Conservation (phyloP, 805 yeast genomes). For the Zygosaccharomyces bailii region DNA sequence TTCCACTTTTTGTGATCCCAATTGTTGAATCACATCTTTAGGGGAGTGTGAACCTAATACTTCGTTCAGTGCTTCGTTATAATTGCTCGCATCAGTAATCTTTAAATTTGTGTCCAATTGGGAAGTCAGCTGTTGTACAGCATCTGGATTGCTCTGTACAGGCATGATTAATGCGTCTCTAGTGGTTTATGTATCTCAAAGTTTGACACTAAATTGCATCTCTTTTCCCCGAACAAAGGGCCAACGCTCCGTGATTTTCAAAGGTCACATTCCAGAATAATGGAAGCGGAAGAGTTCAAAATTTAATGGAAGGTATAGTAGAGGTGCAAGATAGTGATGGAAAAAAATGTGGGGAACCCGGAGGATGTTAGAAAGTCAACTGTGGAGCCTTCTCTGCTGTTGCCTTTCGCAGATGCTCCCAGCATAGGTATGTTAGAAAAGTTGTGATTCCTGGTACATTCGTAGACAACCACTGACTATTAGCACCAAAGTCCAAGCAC, state of each 20-base stretch:
- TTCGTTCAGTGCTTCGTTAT: constrained; percentile 19
- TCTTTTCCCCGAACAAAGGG: background rate
- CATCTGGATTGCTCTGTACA: background rate
- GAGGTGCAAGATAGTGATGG: background rate
- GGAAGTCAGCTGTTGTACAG: constrained; percentile 17
- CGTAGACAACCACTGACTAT: too few species aligned
- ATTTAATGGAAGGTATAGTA: too few species aligned
- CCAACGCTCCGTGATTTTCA: background rate
- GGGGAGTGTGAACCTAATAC: constrained; percentile 15
- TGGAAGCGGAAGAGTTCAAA: background rate
- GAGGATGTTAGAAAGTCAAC: background rate
- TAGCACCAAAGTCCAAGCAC: constrained; percentile 63
- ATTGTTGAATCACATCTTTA: background rate
- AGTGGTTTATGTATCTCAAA: background rate
- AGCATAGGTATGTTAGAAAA: constrained; percentile 58
- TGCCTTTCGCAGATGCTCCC: constrained; percentile 82
- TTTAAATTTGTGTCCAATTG: constrained; percentile 19
- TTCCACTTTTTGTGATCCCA: constrained; percentile 19
- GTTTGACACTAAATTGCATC: background rate
- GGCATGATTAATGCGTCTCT: background rate
- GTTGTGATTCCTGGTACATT: too few species aligned
- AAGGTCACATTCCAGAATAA: background rate
- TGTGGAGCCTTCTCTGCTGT: constrained; percentile 1
- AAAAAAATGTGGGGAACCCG: background rate
- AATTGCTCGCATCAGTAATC: constrained; percentile 15